Percentiles rank a stretch among this genome's conserved stretches.
These are phyloP conservation scores for Coemansia sp. DNA, from an alignment of 192 early-diverging fungal species.

Conservation along the genomic window DNA sequence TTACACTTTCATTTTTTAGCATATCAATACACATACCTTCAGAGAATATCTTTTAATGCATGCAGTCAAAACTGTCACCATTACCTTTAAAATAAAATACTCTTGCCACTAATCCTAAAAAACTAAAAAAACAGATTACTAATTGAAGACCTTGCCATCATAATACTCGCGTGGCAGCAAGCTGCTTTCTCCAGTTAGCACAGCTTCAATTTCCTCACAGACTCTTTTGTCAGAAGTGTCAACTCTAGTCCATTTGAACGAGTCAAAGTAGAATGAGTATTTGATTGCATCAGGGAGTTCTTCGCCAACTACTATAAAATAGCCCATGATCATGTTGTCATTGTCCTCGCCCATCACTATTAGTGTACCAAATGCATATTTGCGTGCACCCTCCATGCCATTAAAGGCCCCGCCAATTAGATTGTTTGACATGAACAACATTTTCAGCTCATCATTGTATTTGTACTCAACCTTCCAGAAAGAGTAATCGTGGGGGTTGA, in stretches of 20 bases:
- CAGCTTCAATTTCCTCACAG: constrained; percentile 63
- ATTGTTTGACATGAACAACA: constrained; percentile 91
- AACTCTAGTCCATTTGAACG: constrained; percentile 78
- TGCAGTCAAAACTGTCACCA: too few species aligned
- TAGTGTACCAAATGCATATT: constrained; percentile 92
- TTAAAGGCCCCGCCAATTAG: constrained; percentile 90
- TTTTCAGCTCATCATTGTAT: constrained; percentile 91
- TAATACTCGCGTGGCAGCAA: constrained; percentile 69
- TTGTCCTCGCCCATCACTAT: constrained; percentile 79
- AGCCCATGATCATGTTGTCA: constrained; percentile 88
- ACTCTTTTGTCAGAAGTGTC: constrained; percentile 66
- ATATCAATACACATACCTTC: too few species aligned
- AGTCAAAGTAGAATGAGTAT: constrained; percentile 88
- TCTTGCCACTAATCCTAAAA: too few species aligned
- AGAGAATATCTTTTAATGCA: too few species aligned
- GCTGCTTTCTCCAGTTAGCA: constrained; percentile 87
- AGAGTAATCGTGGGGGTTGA: constrained; percentile 84
- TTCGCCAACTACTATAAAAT: constrained; percentile 91
- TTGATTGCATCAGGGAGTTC: constrained; percentile 74
- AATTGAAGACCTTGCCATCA: constrained; percentile 90
- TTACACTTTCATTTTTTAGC: too few species aligned
- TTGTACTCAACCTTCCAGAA: constrained; percentile 93
- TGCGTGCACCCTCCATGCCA: constrained; percentile 87
- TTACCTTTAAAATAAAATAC: too few species aligned
- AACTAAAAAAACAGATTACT: constrained; percentile 12